A percentile compares a stretch with the other conserved stretches of the same genome.
Conservation (phyloP, 1,284 basidiomycete species). For the Trametes sp. region DNA sequence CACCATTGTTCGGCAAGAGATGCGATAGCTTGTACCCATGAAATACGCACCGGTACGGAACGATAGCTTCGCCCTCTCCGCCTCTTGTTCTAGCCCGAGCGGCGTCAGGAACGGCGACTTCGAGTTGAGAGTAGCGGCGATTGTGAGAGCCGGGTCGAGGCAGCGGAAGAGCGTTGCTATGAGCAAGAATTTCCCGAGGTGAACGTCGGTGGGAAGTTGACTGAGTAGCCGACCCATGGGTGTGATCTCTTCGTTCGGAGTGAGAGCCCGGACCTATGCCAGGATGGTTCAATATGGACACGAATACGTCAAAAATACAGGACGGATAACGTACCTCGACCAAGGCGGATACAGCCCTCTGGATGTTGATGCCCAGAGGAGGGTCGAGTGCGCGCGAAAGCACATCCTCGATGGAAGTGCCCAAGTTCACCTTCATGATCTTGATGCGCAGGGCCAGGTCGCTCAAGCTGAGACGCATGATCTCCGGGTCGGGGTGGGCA, state of each 20-base stretch:
- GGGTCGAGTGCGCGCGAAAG: slow-evolving; percentile 91
- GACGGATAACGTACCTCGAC: slow-evolving; percentile 76
- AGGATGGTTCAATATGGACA: too few relatives aligned
- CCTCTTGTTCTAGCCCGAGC: slow-evolving; percentile 88
- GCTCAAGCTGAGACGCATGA: slow-evolving; percentile 93
- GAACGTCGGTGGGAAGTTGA: slow-evolving; percentile 95
- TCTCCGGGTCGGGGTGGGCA: slow-evolving; percentile 94
- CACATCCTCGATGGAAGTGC: slow-evolving; percentile 90
- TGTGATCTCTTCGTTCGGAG: slow-evolving; percentile 90
- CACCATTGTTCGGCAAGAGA: too few relatives aligned
- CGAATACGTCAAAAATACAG: not conserved
- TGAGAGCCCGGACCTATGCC: slow-evolving; percentile 85
- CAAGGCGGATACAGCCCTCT: slow-evolving; percentile 89
- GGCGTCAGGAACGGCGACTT: slow-evolving; percentile 95
- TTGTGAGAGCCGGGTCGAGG: slow-evolving; percentile 94
- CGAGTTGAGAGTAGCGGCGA: slow-evolving; percentile 92
- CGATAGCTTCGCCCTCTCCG: slow-evolving; percentile 82
- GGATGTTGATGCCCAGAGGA: slow-evolving; percentile 87
- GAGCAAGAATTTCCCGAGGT: slow-evolving; percentile 94
- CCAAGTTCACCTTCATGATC: slow-evolving; percentile 93
- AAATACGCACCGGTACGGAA: slow-evolving; percentile 78
- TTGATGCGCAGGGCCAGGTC: slow-evolving; percentile 97
- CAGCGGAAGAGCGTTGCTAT: slow-evolving; percentile 89
- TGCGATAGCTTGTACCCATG: too few relatives aligned
- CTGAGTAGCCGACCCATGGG: slow-evolving; percentile 92